Evolutionary conservation across 2,329 filamentous ascomycete species (phyloP), one percentile per base, ranked within the genome.

Genomic region (Neospermospora avenae): DNA sequence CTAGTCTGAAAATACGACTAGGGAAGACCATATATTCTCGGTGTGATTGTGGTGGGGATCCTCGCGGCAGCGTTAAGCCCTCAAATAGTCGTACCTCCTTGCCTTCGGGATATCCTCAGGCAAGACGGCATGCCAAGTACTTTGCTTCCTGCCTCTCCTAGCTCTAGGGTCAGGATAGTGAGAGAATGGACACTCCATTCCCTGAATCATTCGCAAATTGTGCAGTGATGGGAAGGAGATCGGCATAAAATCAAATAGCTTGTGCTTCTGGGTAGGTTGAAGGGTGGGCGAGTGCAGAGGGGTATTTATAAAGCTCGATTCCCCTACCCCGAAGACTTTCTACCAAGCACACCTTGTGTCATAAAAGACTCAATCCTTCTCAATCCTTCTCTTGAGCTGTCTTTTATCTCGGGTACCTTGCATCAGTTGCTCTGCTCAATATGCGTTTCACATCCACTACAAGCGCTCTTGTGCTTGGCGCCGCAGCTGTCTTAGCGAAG

Each of bases 81-180:
- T n/a, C n/a, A n/a, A n/a, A n/a, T n/a, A n/a, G n/a, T n/a, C n/a
- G n/a, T n/a, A n/a, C n/a, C n/a, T n/a, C n/a, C n/a, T n/a, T n/a
- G n/a, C n/a, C n/a, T 22, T 13, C 37, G 28, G 22, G 18, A 41
- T 28, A 18, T 54, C 51, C 51, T 54, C 31, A 52, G 49, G 51
- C 51, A 54, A n/a, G 22, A 54, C 18, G 24, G 35, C 51, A 54
- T 54, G 51, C 51, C 51, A 54, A 54, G 51, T 42, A 53, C 41
- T 35, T 54, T 54, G 51, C 25, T 39, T 54, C 51, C 51, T 54
- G 24, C 51, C 51, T 54, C 34, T 54, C 51, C 14, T 18, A 54
- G 51, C 51, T n/a, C 51, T 54, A 54, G 51, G 35, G 51, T 54
- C 51, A 42, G 7, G 39, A 18, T 42, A 16, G 6, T 18, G 35